Evolutionary conservation across 106 monocot genomes (phyloP).

Genomic region (Dioscorea alata): DNA sequence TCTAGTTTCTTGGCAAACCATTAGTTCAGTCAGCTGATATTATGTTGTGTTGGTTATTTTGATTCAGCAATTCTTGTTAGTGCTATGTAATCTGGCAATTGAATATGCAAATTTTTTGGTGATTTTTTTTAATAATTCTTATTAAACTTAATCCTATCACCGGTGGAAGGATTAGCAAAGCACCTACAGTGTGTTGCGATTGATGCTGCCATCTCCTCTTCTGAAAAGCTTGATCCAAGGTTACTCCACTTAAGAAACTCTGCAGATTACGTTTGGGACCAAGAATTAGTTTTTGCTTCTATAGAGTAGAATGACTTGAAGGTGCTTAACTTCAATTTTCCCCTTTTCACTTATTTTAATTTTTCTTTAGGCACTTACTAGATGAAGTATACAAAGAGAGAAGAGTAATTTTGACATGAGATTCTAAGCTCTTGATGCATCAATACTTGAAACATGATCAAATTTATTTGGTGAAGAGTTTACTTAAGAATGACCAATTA

Average conservation of each 20-base stretch:
- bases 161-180: slow-evolving; percentile 93
- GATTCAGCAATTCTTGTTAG: no score
- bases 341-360: neutral
- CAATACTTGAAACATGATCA: slow-evolving; percentile 75
- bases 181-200: slow-evolving; percentile 97
- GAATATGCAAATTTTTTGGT: no score
- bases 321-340: neutral
- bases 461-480: slow-evolving; percentile 76
- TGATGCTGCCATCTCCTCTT: slow-evolving; percentile 81
- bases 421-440: slow-evolving; percentile 80
- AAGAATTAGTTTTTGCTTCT: neutral
- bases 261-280: no score
- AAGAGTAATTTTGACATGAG: slow-evolving; percentile 78
- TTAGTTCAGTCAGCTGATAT: no score
- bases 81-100: no score
- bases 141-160: neutral
- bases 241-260: no score
- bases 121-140: no score
- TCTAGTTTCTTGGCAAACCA: no score
- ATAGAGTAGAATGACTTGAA: neutral
- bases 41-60: no score
- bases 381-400: slow-evolving; percentile 89
- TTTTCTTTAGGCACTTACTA: slow-evolving; percentile 50
- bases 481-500: slow-evolving; percentile 96
- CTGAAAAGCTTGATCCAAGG: slow-evolving; percentile 86